Evolutionary conservation across 768 basidiomycete species (phyloP), one percentile per base, ranked within the genome.

Genomic region (Lactarius sp.): DNA sequence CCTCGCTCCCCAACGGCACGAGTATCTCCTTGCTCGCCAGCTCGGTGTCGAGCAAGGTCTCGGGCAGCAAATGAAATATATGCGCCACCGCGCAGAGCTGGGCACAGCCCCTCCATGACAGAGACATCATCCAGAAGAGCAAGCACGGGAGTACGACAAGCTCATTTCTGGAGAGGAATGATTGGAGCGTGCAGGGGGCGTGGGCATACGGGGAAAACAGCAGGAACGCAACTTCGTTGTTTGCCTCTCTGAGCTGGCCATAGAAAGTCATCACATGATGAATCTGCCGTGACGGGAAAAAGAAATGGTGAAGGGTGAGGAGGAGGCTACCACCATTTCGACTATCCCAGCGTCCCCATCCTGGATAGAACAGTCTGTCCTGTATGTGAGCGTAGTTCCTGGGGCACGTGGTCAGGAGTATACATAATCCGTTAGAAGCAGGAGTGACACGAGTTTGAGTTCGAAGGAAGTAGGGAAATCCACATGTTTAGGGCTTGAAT

Each of bases 181-280:
- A 88, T 34, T 83, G 81, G 41, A 92, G 75, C n/a, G 79, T 75
- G 34, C 84, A n/a, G n/a, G n/a, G n/a, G 2, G 79, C 78, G 69
- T 87, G 80, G 18, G n/a, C n/a, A 53, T 27, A 72, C 0, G 85
- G 81, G 44, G 80, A 81, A 58, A 77, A 60, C 2, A 84, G 70
- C 0, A 88, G 85, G 2, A 95, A 78, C 1, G 75, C 83, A n/a
- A 95, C 88, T 77, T 95, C 94, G 1, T 76, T 96, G 60, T 83
- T 72, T 0, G 94, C 94, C 74, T 96, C 94, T 61, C 93, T 79
- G 52, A 81, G 81, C 92, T 54, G 7, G 16, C 22, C 27, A 65
- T 6, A 13, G 22, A 41, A 44, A 6, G 44, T 8, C 8, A 6
- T 31, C 2, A 27, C 27, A 27, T 27, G 27, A 27, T 27, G 27